Percentiles rank a stretch among this genome's conserved stretches.
phyloP scores from a whole-genome alignment of 345 rosid species.

The Citrus maxima region DNA sequence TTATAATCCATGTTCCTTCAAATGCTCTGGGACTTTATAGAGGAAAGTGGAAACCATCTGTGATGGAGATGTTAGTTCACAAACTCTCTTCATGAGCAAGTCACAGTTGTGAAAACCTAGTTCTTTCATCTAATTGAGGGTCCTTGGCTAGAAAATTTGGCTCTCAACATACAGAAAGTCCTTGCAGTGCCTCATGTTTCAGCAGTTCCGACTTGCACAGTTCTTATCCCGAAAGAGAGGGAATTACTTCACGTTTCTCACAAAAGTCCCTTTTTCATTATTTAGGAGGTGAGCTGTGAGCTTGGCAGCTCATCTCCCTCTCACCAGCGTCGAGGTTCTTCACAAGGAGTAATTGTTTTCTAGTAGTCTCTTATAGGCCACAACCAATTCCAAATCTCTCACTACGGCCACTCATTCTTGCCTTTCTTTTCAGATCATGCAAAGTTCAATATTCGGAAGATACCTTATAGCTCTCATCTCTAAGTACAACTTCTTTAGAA shows the following conservation, averaged over 20 bases:
- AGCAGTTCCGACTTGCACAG: background rate
- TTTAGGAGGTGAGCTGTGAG: constrained; percentile 18
- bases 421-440: constrained; percentile 1
- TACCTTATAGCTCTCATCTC: constrained; percentile 40
- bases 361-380: background rate
- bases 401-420: background rate
- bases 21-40: background rate
- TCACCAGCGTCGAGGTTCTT: constrained; percentile 21
- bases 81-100: background rate
- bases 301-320: constrained; percentile 21
- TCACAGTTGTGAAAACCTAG: background rate
- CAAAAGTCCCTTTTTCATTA: background rate
- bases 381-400: background rate
- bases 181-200: no score
- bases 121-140: background rate
- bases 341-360: constrained; percentile 16
- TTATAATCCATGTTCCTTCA: background rate
- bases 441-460: background rate
- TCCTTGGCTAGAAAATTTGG: background rate
- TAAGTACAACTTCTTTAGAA: constrained; percentile 37
- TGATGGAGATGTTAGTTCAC: background rate
- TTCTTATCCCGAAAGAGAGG: background rate
- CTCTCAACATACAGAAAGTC: background rate
- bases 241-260: background rate
- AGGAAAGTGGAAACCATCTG: background rate